Evolutionary conservation across 495 filamentous ascomycete genomes (phyloP).

Genomic region (Penicillium herquei): DNA sequence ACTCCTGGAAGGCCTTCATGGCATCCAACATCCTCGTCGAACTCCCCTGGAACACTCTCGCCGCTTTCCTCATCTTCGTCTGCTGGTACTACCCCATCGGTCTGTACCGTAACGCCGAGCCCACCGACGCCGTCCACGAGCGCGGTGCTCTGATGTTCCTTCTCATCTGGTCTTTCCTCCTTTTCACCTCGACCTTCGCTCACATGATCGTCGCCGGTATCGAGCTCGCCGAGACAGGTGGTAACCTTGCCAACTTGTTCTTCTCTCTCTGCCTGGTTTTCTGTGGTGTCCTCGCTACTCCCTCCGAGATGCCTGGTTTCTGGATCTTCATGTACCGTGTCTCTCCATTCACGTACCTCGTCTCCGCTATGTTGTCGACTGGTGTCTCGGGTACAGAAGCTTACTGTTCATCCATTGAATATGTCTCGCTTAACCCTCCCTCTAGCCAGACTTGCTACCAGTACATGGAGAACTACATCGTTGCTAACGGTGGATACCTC

Average conservation of each 20-base stretch:
- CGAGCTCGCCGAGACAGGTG: constrained; percentile 60
- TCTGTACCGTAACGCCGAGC: constrained; percentile 52
- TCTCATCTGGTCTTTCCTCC: constrained; percentile 52
- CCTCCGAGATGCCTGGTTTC: constrained; percentile 62
- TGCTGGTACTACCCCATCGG: constrained; percentile 72
- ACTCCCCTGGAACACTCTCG: constrained; percentile 70
- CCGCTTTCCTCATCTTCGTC: constrained; percentile 59
- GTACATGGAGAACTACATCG: constrained; percentile 56
- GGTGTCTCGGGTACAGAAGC: constrained; percentile 58
- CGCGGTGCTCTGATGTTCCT: constrained; percentile 61
- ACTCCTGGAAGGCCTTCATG: constrained; percentile 74
- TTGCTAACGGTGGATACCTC: constrained; percentile 53
- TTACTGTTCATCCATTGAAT: constrained; percentile 58
- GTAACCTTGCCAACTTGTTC: constrained; percentile 59
- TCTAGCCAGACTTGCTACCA: constrained; percentile 49
- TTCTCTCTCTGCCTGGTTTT: constrained; percentile 64
- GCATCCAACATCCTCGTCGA: constrained; percentile 69
- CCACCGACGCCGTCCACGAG: constrained; percentile 42
- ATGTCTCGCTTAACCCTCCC: constrained; percentile 51
- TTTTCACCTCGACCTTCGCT: constrained; percentile 62
- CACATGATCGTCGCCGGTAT: constrained; percentile 66
- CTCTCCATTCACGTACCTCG: constrained; percentile 71
- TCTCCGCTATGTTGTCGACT: constrained; percentile 61
- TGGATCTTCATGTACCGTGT: constrained; percentile 85
- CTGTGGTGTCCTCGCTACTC: constrained; percentile 66